Evolutionary conservation across 2,329 filamentous ascomycete species (phyloP), one percentile per base, ranked within the genome.

Genomic region (Fusarium citri): DNA sequence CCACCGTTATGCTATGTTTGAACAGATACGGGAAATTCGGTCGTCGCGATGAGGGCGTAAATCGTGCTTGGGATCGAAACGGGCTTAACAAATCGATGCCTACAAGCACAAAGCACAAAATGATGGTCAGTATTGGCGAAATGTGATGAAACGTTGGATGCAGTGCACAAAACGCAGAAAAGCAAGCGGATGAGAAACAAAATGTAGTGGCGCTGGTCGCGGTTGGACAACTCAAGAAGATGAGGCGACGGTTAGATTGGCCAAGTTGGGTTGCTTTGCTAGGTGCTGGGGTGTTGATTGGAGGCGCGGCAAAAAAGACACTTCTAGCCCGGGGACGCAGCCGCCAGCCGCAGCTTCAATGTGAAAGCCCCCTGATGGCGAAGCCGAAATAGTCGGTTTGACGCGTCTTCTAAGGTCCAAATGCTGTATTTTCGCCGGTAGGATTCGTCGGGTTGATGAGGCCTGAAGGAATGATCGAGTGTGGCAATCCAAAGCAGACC

Each of bases 261-360:
- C 56, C 54, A 59, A 64, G 64, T 62, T 74, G 43, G 64, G 59
- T 30, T 65, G 64, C 23, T 59, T 72, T 69, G 22, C 55, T 42
- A 42, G 54, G 65, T 66, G 62, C 70, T 68, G 57, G 73, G 69
- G 58, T 74, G 48, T 63, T 64, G 43, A 69, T 73, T 69, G 69
- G 63, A 50, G 67, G 69, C 70, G 73, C 72, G 69, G 72, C 68
- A 75, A 74, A 66, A 69, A 66, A 63, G 59, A 51, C 60, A 65
- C 59, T 63, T 72, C 65, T 59, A 72, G 58, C 45, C 69, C 60
- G 56, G 59, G 50, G 31, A 50, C 65, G 15, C 57, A 60, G 56
- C 55, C 71, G 68, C 60, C 68, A 72, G 68, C 58, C 63, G 67
- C 68, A 73, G 58, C 62, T 66, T 55, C 30, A 70, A 51, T 37